Evolutionary conservation across 2,329 filamentous ascomycete species (phyloP).

Genomic region (Clonostachys sp.): DNA sequence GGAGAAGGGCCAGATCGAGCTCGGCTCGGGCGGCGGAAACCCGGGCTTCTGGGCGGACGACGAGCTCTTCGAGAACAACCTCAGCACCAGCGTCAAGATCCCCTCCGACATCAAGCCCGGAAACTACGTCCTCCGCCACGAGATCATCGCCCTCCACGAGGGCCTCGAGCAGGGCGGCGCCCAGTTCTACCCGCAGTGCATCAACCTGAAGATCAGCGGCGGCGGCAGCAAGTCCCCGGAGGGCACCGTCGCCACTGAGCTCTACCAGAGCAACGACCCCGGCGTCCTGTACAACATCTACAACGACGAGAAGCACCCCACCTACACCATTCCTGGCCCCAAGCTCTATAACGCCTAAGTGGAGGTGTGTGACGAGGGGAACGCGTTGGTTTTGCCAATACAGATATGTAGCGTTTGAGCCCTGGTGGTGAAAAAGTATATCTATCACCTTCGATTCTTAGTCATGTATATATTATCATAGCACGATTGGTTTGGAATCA

Average conservation of each 20-base stretch:
- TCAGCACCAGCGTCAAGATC: conserved; percentile 34
- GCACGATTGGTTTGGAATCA: no score
- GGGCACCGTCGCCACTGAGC: conserved; percentile 26
- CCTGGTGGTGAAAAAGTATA: no score
- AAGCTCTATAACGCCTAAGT: background rate
- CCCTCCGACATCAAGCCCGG: conserved; percentile 37
- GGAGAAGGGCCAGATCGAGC: conserved; percentile 40
- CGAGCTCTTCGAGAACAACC: conserved; percentile 32
- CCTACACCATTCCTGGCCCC: conserved; percentile 12
- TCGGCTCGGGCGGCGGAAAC: conserved; percentile 36
- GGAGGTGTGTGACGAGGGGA: conserved; percentile 3
- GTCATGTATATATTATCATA: no score
- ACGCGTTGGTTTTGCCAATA: no score
- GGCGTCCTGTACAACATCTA: conserved; percentile 35
- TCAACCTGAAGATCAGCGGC: conserved; percentile 41
- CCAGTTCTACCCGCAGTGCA: conserved; percentile 45
- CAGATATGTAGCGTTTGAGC: no score
- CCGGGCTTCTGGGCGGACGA: conserved; percentile 23
- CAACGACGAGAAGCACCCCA: conserved; percentile 6
- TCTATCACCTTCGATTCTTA: no score
- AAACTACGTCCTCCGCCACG: conserved; percentile 46
- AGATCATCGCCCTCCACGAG: conserved; percentile 47
- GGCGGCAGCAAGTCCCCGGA: conserved; percentile 20
- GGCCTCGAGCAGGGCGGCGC: conserved; percentile 23
- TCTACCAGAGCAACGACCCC: conserved; percentile 32